Base-by-base conservation (phyloP, 257 asterid genomes). In the Gynochthodes officinalis region DNA sequence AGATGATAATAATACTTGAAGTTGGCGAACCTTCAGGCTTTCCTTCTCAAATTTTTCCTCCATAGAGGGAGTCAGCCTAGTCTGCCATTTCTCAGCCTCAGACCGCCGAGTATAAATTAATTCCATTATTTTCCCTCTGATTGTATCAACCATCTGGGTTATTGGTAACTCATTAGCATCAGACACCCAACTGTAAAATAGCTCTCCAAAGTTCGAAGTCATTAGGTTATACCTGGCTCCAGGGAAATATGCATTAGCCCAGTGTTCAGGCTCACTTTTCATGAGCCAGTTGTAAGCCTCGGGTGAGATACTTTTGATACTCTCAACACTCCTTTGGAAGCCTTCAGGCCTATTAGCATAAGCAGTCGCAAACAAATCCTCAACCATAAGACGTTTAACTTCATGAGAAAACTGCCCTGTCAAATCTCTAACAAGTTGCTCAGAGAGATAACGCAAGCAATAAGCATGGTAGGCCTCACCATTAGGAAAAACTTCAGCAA, bases 141-240 rank as follows among this genome's bases (percentile, higher is more conserved):
- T 82, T 5, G 91, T 82, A 64, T 90, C 99, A 32, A 92, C 97
- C 97, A 95, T 86, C 76, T 92, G 99, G 14, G 95, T 95, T 69
- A 92, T 95, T 64, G 99, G 99, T 84, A 95, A 70, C 76, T 95
- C 98, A 44, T 92, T 91, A 13, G 90, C 97, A 75, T 90, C 99
- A 1, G 97, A 83, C 44, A 83, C 92, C 97, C 99, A 95, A 55
- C 84, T 87, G 79, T 92, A 90, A 58, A 95, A 92, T 14, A 83
- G 78, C 83, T 95, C 96, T 6, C 99, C 98, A 10, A 90, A 92
- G 69, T 92, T 89, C 37, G 97, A 88, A 7, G 81, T 67, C 94
- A 89, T 77, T 75, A 84, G 95, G 81, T 89, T 88, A 84, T 92
- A 95, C 73, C 99, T 86, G 44, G 92, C 80, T 37, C 97, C 99